phyloP scores from a whole-genome alignment of 805 yeast species.

The Priceomyces carsonii region DNA sequence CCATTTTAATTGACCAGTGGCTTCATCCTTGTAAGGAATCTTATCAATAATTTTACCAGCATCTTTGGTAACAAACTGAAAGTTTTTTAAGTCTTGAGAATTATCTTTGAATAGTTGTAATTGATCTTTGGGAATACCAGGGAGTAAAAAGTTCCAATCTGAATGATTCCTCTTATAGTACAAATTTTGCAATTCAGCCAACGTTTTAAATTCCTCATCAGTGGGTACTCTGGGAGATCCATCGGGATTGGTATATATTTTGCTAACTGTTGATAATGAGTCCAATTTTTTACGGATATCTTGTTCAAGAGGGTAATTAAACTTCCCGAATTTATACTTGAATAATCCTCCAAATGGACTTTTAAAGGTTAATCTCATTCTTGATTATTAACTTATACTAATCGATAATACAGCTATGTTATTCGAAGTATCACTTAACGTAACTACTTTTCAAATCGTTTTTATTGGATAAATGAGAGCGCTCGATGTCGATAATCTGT shows the following conservation, averaged over 20 bases:
- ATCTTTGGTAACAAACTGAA: slow-evolving; percentile 51
- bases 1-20: slow-evolving; percentile 82
- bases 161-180: slow-evolving; percentile 58
- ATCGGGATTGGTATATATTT: slow-evolving; percentile 71
- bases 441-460: slow-evolving; percentile 17
- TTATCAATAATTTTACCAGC: slow-evolving; percentile 71
- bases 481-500: no score
- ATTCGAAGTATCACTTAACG: slow-evolving; percentile 1
- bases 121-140: slow-evolving; percentile 54
- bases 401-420: background rate
- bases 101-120: slow-evolving; percentile 59
- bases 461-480: slow-evolving; percentile 22
- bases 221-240: slow-evolving; percentile 71
- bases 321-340: slow-evolving; percentile 38
- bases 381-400: slow-evolving; percentile 3
- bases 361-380: slow-evolving; percentile 44
- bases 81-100: slow-evolving; percentile 57
- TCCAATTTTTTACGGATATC: slow-evolving; percentile 64
- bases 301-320: slow-evolving; percentile 53
- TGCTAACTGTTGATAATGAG: slow-evolving; percentile 61
- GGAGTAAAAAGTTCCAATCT: slow-evolving; percentile 45
- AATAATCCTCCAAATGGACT: slow-evolving; percentile 40
- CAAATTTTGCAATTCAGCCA: slow-evolving; percentile 68
- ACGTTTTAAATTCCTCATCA: slow-evolving; percentile 69
- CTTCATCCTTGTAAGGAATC: slow-evolving; percentile 77